A percentile compares a stretch with the other conserved stretches of the same genome.
Evolutionary conservation across 2,329 filamentous ascomycete genomes (phyloP).

Genomic region (Sarocladium strictum): DNA sequence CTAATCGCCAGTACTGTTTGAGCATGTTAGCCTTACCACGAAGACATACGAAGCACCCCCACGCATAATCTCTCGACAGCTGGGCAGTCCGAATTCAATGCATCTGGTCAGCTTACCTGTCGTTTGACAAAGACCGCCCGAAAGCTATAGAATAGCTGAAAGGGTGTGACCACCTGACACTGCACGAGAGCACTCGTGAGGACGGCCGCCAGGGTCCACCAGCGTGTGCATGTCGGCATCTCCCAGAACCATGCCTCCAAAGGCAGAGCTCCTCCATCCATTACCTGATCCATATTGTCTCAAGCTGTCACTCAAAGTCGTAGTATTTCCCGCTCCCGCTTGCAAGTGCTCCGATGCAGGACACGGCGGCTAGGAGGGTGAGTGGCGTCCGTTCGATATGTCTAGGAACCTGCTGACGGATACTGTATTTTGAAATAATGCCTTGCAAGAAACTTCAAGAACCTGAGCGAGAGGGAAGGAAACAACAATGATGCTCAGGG

Average conservation of each 20-base stretch:
- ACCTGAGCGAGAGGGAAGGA: not conserved
- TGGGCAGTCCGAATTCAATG: not conserved
- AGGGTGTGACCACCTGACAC: slow-evolving; percentile 85
- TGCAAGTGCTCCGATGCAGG: not conserved
- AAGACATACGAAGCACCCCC: not conserved
- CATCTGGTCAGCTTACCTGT: slow-evolving; percentile 57
- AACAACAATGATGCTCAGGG: not conserved
- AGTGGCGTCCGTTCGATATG: too few species aligned
- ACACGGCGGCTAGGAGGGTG: not conserved
- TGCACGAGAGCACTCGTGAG: slow-evolving; percentile 85
- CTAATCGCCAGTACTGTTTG: slow-evolving; percentile 84
- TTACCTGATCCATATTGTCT: slow-evolving; percentile 48
- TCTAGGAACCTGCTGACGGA: not conserved
- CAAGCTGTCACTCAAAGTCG: not conserved
- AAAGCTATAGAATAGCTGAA: slow-evolving; percentile 96
- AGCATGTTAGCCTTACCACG: slow-evolving; percentile 11
- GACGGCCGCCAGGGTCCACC: slow-evolving; percentile 94
- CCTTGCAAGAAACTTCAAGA: not conserved
- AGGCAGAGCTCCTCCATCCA: slow-evolving; percentile 62
- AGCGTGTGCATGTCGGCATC: slow-evolving; percentile 91
- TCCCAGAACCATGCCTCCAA: slow-evolving; percentile 98
- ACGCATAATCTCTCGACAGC: slow-evolving; percentile 6
- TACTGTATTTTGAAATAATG: not conserved
- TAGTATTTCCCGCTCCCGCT: not conserved
- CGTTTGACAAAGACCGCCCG: slow-evolving; percentile 85